These are phyloP conservation scores for Phytopythium helicoides DNA, from an alignment of 352 stramenopile species.

Conservation along the genomic window DNA sequence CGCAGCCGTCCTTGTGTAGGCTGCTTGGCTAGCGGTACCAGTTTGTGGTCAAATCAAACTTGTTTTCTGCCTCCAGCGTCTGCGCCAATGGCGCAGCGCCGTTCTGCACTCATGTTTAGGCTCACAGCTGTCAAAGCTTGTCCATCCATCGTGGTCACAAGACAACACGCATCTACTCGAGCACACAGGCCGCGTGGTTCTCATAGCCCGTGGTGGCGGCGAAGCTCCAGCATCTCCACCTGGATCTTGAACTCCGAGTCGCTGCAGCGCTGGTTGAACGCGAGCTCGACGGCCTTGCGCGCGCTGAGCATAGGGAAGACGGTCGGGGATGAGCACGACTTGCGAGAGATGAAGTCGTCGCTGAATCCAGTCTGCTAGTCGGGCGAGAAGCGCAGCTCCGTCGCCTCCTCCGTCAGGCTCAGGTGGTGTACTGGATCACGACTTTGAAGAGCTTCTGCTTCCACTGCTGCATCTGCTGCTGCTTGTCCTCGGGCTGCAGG, in stretches of 20 bases:
- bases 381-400: conserved; percentile 68
- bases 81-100: too few relatives aligned
- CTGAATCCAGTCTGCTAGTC: conserved; percentile 79
- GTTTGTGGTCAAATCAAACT: conserved; percentile 80
- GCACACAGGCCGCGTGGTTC: conserved; percentile 82
- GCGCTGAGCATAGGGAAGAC: conserved; percentile 89
- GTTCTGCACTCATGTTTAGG: too few relatives aligned
- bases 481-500: conserved; percentile 64
- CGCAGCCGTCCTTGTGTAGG: conserved; percentile 66
- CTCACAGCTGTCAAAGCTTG: too few relatives aligned
- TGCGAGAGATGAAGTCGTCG: conserved; percentile 73
- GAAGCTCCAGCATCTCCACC: conserved; percentile 78
- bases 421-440: conserved; percentile 78
- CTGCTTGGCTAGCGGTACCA: conserved; percentile 75
- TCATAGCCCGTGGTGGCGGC: conserved; percentile 74
- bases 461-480: conserved; percentile 69
- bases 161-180: conserved; percentile 67
- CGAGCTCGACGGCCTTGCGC: conserved; percentile 73
- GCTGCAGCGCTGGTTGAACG: conserved; percentile 83
- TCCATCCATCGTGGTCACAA: conserved; percentile 1
- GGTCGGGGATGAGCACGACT: conserved; percentile 82
- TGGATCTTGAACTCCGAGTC: conserved; percentile 81
- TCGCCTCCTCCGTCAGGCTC: conserved; percentile 86
- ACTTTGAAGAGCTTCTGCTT: conserved; percentile 88
- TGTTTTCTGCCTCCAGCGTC: conserved; percentile 53